phyloP scores from a whole-genome alignment of 768 basidiomycete species.

The Phaeotremella skinneri region DNA sequence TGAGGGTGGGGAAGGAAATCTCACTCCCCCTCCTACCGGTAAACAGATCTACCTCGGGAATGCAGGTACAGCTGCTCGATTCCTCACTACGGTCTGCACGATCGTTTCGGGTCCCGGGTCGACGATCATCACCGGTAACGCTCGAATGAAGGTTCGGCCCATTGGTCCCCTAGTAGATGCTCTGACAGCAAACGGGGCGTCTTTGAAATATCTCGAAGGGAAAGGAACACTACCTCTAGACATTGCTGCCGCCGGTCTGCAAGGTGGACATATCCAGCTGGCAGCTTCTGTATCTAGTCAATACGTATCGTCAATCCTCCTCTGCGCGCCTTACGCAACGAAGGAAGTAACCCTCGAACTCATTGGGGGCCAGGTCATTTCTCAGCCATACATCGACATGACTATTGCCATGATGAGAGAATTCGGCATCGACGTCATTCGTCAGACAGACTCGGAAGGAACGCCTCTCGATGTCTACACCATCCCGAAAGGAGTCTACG shows the following conservation, averaged over 20 bases:
- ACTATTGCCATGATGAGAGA: conserved; percentile 95
- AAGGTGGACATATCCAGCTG: conserved; percentile 76
- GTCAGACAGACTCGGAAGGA: conserved; percentile 64
- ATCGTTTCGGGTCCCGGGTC: conserved; percentile 60
- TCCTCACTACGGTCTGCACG: conserved; percentile 93
- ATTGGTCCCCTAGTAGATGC: conserved; percentile 93
- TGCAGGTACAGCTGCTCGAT: conserved; percentile 95
- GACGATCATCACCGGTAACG: conserved; percentile 92
- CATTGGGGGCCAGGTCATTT: conserved; percentile 91
- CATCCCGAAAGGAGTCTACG: conserved; percentile 73
- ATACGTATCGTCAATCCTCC: conserved; percentile 94
- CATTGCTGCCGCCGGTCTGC: conserved; percentile 66
- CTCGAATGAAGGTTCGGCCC: conserved; percentile 97
- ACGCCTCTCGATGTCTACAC: conserved; percentile 74
- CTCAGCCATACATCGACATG: conserved; percentile 99
- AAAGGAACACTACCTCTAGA: conserved; percentile 81
- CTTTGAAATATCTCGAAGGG: conserved; percentile 73
- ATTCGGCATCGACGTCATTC: conserved; percentile 75
- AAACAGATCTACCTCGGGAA: conserved; percentile 94
- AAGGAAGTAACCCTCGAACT: conserved; percentile 84
- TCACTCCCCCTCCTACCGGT: conserved; percentile 70
- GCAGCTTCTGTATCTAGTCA: conserved; percentile 95
- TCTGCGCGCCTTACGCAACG: conserved; percentile 89
- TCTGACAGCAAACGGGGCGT: conserved; percentile 72
- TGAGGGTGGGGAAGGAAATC: conserved; percentile 74